Conservation (phyloP, 23 red algal genomes). For the Cyanidiococcus yangmingshanensis region DNA sequence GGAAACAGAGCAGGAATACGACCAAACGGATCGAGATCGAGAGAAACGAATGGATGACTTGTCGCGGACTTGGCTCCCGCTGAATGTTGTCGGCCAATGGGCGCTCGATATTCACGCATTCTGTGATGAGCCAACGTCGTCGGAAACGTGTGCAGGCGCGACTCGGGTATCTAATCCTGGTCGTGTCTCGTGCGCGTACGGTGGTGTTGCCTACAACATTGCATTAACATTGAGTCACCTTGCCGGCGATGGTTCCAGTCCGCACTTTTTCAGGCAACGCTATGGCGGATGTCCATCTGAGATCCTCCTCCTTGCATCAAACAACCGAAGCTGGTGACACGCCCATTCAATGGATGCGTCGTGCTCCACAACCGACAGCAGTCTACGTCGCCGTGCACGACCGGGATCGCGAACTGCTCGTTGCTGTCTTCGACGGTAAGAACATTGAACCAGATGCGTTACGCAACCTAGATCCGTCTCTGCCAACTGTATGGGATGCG, state of each 20-base stretch:
- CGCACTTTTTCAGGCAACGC: conserved; percentile 29
- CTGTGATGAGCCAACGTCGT: neutral
- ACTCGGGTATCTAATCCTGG: conserved; percentile 35
- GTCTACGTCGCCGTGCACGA: conserved; percentile 40
- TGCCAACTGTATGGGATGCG: neutral
- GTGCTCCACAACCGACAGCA: conserved; percentile 17
- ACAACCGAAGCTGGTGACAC: conserved; percentile 4
- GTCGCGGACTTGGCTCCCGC: neutral
- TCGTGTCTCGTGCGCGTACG: conserved; percentile 20
- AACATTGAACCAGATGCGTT: neutral
- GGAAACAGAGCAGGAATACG: no score
- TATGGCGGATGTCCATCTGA: conserved; percentile 33
- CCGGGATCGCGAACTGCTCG: conserved; percentile 4
- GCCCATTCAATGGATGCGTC: neutral
- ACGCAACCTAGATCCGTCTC: neutral
- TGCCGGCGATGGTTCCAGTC: neutral
- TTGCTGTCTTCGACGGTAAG: conserved; percentile 11
- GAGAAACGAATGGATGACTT: no score
- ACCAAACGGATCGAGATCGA: no score
- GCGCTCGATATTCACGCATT: conserved; percentile 8
- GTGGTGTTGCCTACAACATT: conserved; percentile 53
- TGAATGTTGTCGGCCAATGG: neutral
- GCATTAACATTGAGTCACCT: conserved; percentile 24
- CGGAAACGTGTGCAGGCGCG: neutral
- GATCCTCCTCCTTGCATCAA: neutral